Evolutionary conservation across 352 stramenopile species (phyloP), one percentile per base, ranked within the genome.

Genomic region (Globisporangium cylindrosporum): DNA sequence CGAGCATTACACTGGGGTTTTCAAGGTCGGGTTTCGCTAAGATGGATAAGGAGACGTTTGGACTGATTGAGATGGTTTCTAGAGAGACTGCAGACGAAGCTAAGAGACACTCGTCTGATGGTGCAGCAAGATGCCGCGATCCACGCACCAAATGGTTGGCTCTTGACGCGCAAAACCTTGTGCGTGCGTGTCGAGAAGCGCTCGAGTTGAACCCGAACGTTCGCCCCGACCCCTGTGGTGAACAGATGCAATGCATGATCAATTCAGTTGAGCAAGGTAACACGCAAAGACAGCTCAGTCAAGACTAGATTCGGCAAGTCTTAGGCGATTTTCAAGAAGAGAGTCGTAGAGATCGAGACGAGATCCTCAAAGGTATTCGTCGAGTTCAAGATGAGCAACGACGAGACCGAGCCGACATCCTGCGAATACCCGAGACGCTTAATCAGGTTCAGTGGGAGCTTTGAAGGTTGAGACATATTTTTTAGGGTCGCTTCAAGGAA

Each of bases 41-140:
- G 54, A 41, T 59, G 24, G 27, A 41, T 2, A 36, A 36, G 27
- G 54, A 59, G 15, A 27, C 22, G 54, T 59, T 59, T 59, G 54
- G 24, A 3, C 27, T 59, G 54, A 29, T 41, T 7, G 25, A 41
- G 54, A 20, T 7, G 1, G 24, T 20, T 59, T 59, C 14, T 59
- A 18, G 7, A 49, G 15, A 9, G 41, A 49, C 41, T 9, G 15
- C 14, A 49, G 14, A 59, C 38, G 25, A 59, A 20, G 25, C n/a
- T 1, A 59, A 36, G 15, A 29, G 12, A 0, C 6, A 15, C 27
- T 14, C 34, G 8, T 9, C 49, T 32, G 15, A 24, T 24, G 54
- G 8, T 12, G 0, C 25, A 3, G 53, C 27, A 29, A 36, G 0
- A 36, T n/a, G 14, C 14, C 53, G 14, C 1, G 27, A 41, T 2